Evolutionary conservation across 768 basidiomycete genomes (phyloP), one percentile per base, ranked within the genome.

Genomic region (Rhodotorula babjevae): DNA sequence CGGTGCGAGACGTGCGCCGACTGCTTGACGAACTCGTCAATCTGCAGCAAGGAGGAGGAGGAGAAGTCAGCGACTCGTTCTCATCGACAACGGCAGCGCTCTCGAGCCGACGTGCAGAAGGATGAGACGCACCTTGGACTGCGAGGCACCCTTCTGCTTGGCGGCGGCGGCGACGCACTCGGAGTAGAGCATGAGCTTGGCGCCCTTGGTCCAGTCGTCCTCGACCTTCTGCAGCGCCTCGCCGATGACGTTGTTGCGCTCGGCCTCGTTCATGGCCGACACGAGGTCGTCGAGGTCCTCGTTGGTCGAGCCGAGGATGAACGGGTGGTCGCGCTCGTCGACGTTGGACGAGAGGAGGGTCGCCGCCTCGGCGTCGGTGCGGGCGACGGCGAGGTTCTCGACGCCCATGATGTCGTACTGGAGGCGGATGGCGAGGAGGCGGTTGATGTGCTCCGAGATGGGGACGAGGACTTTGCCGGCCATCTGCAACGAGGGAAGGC

Each of bases 401-500:
- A 96, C 93, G 66, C 95, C 94, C 93, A 98, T 94, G 80, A 99
- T 91, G 80, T 98, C 96, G 80, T 89, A 97, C 83, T 98, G 96
- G 57, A 97, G 85, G 40, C 96, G 92, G 79, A 98, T 95, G 57
- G 96, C 94, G 62, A 97, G 88, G 68, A 99, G 89, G 64, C 96
- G 91, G 82, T 96, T 96, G 83, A 98, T 94, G 83, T 99, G 96
- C 84, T 98, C 96, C 57, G 87, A 87, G 79, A 98, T 93, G 53
- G 96, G 94, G 19, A 99, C 96, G 78, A 99, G 88, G 58, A 97
- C 95, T 81, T 97, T 93, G 67, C 90, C 92, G 19, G 90, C 93
- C 91, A 93, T 93, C 81, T 93, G 91, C 36, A 90, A 36, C 5
- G 9, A 9, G 36, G 36, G 5, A 9, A 36, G 90, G 74, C 91